These are phyloP conservation scores for Rutidosis leptorrhynchoides DNA, from an alignment of 129 eudicot species.

Conservation along the genomic window DNA sequence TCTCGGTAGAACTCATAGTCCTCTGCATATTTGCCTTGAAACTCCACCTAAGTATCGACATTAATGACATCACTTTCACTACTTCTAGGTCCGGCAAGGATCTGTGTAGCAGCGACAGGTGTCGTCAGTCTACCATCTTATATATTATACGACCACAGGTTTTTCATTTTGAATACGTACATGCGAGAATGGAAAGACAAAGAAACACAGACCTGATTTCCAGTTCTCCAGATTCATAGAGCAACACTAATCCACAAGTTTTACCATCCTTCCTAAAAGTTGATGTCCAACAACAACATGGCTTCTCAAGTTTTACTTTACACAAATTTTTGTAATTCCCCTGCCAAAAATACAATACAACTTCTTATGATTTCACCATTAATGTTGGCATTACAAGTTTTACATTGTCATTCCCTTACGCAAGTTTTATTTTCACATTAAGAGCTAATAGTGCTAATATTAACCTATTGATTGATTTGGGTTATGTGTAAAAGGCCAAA, in stretches of 20 bases:
- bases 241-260: conserved; percentile 52
- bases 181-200: conserved; percentile 16
- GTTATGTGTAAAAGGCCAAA: background rate
- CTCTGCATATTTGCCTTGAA: conserved; percentile 76
- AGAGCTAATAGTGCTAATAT: background rate
- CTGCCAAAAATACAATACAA: conserved; percentile 31
- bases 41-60: conserved; percentile 76
- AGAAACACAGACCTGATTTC: conserved; percentile 74
- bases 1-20: conserved; percentile 56
- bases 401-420: too few relatives aligned
- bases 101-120: conserved; percentile 45
- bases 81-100: conserved; percentile 72
- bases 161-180: conserved; percentile 5
- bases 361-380: conserved; percentile 19
- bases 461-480: background rate
- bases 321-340: conserved; percentile 58
- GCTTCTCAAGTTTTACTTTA: conserved; percentile 61
- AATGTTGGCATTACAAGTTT: background rate
- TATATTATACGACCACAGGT: background rate
- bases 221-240: conserved; percentile 71
- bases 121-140: conserved; percentile 15
- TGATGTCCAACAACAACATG: conserved; percentile 87
- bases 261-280: conserved; percentile 50
- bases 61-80: conserved; percentile 56
- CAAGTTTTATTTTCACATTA: background rate